A percentile compares a stretch with the other conserved stretches of the same genome.
phyloP scores from a whole-genome alignment of 805 yeast genomes.

The Saccharomycopsis fermentans region DNA sequence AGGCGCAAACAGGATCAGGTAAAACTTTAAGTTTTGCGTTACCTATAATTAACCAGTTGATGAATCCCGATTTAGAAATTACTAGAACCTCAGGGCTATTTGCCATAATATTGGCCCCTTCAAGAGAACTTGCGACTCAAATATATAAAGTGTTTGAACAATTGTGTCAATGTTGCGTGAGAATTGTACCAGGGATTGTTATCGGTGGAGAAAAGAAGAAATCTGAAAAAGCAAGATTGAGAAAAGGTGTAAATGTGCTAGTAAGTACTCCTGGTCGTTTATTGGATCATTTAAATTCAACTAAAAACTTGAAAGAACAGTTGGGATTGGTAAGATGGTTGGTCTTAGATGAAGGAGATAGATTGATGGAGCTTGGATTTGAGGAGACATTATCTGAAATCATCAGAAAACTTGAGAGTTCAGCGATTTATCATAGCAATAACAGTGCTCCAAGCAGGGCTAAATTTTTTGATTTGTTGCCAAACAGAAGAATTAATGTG shows the following conservation, averaged over 20 bases:
- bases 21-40: constrained; percentile 81
- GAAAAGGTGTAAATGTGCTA: constrained; percentile 93
- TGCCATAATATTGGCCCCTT: constrained; percentile 84
- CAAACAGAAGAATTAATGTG: constrained; percentile 61
- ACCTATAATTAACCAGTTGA: constrained; percentile 69
- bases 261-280: constrained; percentile 97
- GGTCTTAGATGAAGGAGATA: constrained; percentile 95
- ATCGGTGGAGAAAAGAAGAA: constrained; percentile 98
- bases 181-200: constrained; percentile 89
- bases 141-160: constrained; percentile 73
- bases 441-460: constrained; percentile 17
- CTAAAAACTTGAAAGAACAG: constrained; percentile 53
- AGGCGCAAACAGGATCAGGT: constrained; percentile 98
- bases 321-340: constrained; percentile 70
- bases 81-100: constrained; percentile 71
- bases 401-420: constrained; percentile 16
- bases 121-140: constrained; percentile 90
- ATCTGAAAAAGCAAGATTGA: constrained; percentile 86
- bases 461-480: constrained; percentile 32
- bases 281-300: constrained; percentile 89
- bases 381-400: constrained; percentile 62
- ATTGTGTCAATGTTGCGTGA: constrained; percentile 65
- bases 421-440: constrained; percentile 25
- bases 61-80: constrained; percentile 39
- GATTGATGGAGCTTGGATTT: constrained; percentile 90